Evolutionary conservation across 306 rosid genomes (phyloP), one percentile per base, ranked within the genome.

Genomic region (Prinsepia uniflora): DNA sequence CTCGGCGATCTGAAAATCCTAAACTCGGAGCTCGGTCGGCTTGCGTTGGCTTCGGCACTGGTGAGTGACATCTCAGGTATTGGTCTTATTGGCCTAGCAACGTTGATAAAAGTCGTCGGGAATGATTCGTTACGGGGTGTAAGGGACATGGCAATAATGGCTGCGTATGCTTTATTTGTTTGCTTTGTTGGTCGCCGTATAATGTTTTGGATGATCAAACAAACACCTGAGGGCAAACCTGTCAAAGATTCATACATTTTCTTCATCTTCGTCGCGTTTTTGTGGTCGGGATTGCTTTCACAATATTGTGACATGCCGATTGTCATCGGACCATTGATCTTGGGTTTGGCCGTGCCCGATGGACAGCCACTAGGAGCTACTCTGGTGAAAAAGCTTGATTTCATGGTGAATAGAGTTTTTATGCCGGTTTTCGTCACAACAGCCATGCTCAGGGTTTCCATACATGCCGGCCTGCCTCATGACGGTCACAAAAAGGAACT

Each of bases 301-400:
- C 15, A 81, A 59, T 62, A 17, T 1, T 65, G 75, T 42, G 77
- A 76, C 36, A 50, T 76, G 58, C 48, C 62, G 14, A 59, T 72
- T n/a, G 56, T 82, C 5, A 45, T 72, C 9, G 90, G 92, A 7
- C 86, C 97, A 11, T 81, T 81, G 68, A 34, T 82, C 0, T 50
- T 91, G 67, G 96, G 97, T 30, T 56, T 88, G 78, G 88, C 88
- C 3, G 78, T 85, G 13, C 97, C 97, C 0, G 89, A 75, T 7
- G 92, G 91, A 17, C 97, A 89, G 0, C 97, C 97, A 0, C 46
- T 91, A 6, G 96, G 97, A 61, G 72, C 91, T 0, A 80, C 89
- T 1, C 56, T 91, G 5, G 79, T 81, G 6, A 81, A 73, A 12
- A 91, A 82, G 76, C 72, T 91, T 8, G 97, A 91, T 4, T 70